These are phyloP conservation scores for Trichoderma sp. DNA, from an alignment of 2,329 filamentous ascomycete species.

Conservation along the genomic window DNA sequence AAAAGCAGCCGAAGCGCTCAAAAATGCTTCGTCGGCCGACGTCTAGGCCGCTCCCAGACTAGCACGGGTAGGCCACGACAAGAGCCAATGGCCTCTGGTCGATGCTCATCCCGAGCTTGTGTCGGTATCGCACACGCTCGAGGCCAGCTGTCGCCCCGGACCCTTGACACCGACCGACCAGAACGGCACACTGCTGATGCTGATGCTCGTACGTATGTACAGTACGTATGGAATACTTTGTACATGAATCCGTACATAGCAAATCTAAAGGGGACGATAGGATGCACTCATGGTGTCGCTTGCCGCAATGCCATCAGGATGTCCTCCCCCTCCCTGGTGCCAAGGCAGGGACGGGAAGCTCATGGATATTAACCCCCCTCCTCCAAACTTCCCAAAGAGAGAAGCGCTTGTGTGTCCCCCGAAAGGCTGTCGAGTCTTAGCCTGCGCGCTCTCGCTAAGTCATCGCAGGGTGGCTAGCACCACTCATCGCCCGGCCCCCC, in stretches of 20 bases:
- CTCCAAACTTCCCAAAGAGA: background rate
- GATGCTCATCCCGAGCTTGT: background rate
- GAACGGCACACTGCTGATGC: background rate
- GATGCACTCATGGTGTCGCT: background rate
- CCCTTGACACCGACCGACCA: background rate
- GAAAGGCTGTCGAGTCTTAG: conserved; percentile 1
- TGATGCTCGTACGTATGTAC: background rate
- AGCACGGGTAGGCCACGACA: background rate
- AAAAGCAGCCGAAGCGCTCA: conserved; percentile 1
- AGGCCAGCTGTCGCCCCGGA: background rate
- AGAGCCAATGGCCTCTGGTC: conserved; percentile 2
- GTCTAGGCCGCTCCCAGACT: conserved; percentile 8
- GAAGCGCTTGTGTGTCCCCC: background rate
- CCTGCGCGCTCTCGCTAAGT: conserved; percentile 14
- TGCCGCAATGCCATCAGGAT: background rate
- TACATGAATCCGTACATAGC: background rate
- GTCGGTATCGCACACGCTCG: conserved; percentile 4
- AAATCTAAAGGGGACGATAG: background rate
- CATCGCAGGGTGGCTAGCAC: conserved; percentile 14
- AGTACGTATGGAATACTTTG: too few species aligned
- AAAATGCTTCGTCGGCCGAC: conserved; percentile 14
- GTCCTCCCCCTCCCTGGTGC: background rate
- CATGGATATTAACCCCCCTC: background rate
- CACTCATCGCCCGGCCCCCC: conserved; percentile 8
- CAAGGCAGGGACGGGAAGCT: conserved; percentile 11